Base-by-base conservation (phyloP, 140 eudicot genomes). In the Cichorium intybus region DNA sequence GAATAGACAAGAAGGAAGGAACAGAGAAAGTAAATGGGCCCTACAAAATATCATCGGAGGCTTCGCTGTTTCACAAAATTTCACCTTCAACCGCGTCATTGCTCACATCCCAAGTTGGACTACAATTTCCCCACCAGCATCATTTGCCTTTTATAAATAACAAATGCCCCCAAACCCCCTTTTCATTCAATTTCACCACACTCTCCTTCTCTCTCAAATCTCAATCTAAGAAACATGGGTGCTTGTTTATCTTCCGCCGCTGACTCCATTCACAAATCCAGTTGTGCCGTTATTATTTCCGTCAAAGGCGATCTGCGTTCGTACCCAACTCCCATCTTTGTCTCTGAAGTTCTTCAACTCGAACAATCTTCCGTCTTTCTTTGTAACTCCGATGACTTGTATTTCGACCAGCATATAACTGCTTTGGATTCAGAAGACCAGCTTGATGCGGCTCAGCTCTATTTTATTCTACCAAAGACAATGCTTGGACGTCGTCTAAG, bases 321-420 rank as follows among this genome's bases (percentile, higher is more conserved):
- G 2, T 84, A 65, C 29, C 54, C 89, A 1, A 39, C 78, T n/a
- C 83, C 92, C 0, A 37, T 70, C 15, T 77, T 84, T 29, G 85
- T 69, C 53, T 69, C 89, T 0, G 79, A 82, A 34, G 78, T 80
- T n/a, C 80, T 88, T 21, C 70, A 45, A 1, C 47, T 64, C 16
- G 80, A 71, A 53, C 10, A 63, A 14, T 21, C 83, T 1, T 39
- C 35, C 21, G 61, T 64, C 34, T 82, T 88, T 50, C 28, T 87
- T 20, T 88, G 96, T 68, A 70, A 82, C 28, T 88, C 96, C 37
- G 96, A 87, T 50, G 12, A 60, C 57, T 52, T 88, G 64, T 68
- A 71, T 8, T 84, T 62, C 67, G 87, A 84, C 61, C 83, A 82
- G 1, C 45, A 22, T 47, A 77, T 87, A 22, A 64, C 72, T 5